Evolutionary conservation across 1,284 basidiomycete genomes (phyloP), one percentile per base, ranked within the genome.

Genomic region (Peniophora sp.): DNA sequence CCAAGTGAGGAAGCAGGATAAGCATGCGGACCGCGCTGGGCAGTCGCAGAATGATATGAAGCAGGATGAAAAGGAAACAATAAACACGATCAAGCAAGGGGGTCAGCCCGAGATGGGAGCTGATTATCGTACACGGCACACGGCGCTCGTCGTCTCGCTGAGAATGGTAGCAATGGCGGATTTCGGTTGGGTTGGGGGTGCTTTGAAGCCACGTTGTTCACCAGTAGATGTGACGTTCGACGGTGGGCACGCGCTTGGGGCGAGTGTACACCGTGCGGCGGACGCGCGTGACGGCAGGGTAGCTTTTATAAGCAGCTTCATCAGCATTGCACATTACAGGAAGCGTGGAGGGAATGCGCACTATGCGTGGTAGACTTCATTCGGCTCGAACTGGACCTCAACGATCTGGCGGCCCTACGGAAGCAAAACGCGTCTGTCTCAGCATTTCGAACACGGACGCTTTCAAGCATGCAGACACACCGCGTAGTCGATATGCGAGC

Each of bases 201-300:
- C 12, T 12, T 32, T 32, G 27, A 32, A 32, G 27, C 27, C 27
- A 32, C 27, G 27, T 32, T 32, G n/a, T 32, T 69, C 66, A 88
- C 81, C 81, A 89, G 68, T 85, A 83, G 61, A 89, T 75, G 54
- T 77, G 73, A 53, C 86, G 81, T 65, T 88, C 84, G 59, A 89
- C 61, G 53, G 71, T 72, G 52, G 73, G 75, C 44, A 45, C 44
- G 54, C 69, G 68, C 59, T 78, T 74, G 51, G 78, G 74, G 51
- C 72, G 72, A 35, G 69, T 63, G 69, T 82, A 82, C 53, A 85
- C 73, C 44, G 81, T 82, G 59, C 86, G 83, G 59, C 74, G 79
- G 50, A 89, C 78, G 57, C 83, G 83, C 51, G 84, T 84, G 50
- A 89, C 79, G 47, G 76, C 71, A 24, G 85, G 86, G 62, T 83